Evolutionary conservation across 2,329 filamentous ascomycete genomes (phyloP), one percentile per base, ranked within the genome.

Genomic region (Cordyceps tenuipes): DNA sequence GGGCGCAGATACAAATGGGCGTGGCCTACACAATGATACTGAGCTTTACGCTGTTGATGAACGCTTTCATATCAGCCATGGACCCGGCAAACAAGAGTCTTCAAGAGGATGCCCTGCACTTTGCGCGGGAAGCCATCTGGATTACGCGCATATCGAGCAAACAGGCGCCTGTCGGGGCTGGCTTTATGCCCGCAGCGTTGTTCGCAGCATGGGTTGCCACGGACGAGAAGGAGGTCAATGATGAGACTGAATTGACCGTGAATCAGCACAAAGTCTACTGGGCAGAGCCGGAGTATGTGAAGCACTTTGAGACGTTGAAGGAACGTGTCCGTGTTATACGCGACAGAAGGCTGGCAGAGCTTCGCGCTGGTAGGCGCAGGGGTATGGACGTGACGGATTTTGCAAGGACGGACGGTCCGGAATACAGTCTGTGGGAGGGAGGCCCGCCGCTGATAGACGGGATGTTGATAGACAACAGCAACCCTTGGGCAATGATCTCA

Each of bases 151-250:
- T 61, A 12, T 66, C 66, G 1, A 31, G 55, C 15, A 44, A 55
- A 13, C 66, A 68, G 49, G 53, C 67, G 8, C 70, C 71, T 5
- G 49, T 71, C 1, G 71, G 67, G 1, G 66, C 70, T 7, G 65
- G 65, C 34, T 67, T 68, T 23, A 64, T 70, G 31, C 66, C 68
- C 5, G 57, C 67, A 1, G 66, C 63, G 12, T 61, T 72, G 2
- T 50, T 68, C 9, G 59, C 67, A 1, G 70, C 66, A 0, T 70
- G 67, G 67, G 63, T 65, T 0, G 61, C 64, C 23, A 64, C 65
- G 3, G 69, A 69, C 3, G 75, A 77, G 13, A 36, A 39, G 21
- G 56, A 59, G 7, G 56, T 62, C n/a, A 29, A 52, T 12, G 19
- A 36, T 2, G 53, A 48, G 5, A 62, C 67, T 34, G 39, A 53